Conservation (phyloP, 352 stramenopile genomes). For the Phytophthora pistaciae region DNA sequence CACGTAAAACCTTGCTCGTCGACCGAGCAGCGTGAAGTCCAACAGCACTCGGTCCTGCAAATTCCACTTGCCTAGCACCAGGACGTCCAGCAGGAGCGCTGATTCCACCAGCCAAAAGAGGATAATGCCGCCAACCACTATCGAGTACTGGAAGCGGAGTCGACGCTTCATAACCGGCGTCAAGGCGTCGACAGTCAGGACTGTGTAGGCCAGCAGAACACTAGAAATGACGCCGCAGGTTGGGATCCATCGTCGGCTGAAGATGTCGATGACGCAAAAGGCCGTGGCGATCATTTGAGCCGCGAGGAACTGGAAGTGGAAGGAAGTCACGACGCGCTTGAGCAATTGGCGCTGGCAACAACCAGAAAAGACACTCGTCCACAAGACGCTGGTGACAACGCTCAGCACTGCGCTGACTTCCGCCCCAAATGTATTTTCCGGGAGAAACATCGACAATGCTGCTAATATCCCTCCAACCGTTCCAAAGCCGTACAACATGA, state of each 20-base stretch:
- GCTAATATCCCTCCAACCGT: background rate
- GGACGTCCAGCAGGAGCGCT: slow-evolving; percentile 7
- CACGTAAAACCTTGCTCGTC: slow-evolving; percentile 3
- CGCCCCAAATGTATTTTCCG: background rate
- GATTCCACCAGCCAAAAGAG: slow-evolving; percentile 2
- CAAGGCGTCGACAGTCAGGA: slow-evolving; percentile 14
- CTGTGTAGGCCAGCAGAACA: background rate
- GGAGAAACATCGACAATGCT: background rate
- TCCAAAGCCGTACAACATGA: background rate
- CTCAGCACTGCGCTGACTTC: background rate
- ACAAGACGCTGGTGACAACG: background rate
- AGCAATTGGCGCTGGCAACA: slow-evolving; percentile 17
- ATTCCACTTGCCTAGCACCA: slow-evolving; percentile 7
- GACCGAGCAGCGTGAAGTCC: background rate
- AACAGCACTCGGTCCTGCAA: slow-evolving; percentile 16
- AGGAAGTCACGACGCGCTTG: slow-evolving; percentile 12
- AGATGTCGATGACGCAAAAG: slow-evolving; percentile 8
- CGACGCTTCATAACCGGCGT: slow-evolving; percentile 8
- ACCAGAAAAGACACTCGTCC: slow-evolving; percentile 1
- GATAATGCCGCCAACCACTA: background rate
- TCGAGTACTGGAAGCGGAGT: slow-evolving; percentile 13
- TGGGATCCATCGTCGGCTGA: slow-evolving; percentile 9
- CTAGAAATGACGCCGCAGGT: slow-evolving; percentile 5
- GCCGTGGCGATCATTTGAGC: background rate
- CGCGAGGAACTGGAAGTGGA: slow-evolving; percentile 12